A percentile compares a stretch with the other conserved stretches of the same genome.
These are phyloP conservation scores for Scheffersomyces insectosa DNA, from an alignment of 1,139 yeast genomes.

Conservation along the genomic window DNA sequence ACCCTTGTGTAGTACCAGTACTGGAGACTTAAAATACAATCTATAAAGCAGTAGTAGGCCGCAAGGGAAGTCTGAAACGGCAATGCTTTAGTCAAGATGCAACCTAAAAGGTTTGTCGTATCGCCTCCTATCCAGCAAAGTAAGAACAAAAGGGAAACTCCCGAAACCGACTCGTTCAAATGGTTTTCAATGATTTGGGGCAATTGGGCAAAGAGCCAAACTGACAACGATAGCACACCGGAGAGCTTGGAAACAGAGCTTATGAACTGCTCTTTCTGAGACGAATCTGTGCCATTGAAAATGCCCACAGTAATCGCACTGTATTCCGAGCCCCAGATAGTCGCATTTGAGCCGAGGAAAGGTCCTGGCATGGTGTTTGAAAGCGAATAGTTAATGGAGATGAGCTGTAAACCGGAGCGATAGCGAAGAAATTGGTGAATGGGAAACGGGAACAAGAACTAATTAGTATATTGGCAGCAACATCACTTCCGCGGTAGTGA, in stretches of 20 bases:
- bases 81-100: conserved; percentile 23
- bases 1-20: conserved; percentile 28
- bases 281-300: not conserved
- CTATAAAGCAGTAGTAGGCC: conserved; percentile 26
- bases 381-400: not conserved
- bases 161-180: conserved; percentile 23
- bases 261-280: conserved; percentile 4
- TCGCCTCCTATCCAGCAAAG: conserved; percentile 28
- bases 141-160: conserved; percentile 22
- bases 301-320: conserved; percentile 2
- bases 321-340: not conserved
- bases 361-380: not conserved
- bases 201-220: conserved; percentile 30
- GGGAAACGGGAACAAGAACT: no score
- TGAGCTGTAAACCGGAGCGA: not conserved
- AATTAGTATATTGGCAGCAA: no score
- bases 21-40: conserved; percentile 21
- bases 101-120: conserved; percentile 23
- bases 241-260: conserved; percentile 15
- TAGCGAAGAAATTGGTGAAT: no score
- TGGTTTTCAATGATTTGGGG: conserved; percentile 30
- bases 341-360: no score
- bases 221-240: conserved; percentile 29
- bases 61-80: conserved; percentile 29
- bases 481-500: no score